Base-by-base conservation (phyloP, 164 flowering plant species). In the Paratinospora sagittata region DNA sequence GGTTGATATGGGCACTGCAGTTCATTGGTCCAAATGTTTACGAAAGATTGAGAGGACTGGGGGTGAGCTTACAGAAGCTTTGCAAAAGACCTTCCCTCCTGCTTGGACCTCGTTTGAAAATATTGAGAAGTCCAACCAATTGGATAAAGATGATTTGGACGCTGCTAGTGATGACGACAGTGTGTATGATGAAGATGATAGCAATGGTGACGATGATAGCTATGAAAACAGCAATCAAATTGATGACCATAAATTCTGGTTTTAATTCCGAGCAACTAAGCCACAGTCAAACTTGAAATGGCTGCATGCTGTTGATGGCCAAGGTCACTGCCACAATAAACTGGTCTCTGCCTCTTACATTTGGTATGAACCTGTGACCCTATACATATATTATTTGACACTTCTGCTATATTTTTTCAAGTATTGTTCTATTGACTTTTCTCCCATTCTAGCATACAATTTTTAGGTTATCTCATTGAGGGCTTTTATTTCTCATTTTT, bases 81-180 rank as follows among this genome's bases (percentile, higher is more conserved):
- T 96, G 75, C 97, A 93, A 78, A 93, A 87, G 83, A 91, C 97
- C 37, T 93, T 96, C 76, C 99, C 99, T 63, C 97, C 98, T 62
- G 90, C 93, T 68, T 96, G 99, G 99, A 92, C 80, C 70, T 80
- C 90, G 6, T 75, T 70, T 52, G 78, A 71, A 23, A 80, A 58
- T 69, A 66, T 74, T 26, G 73, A 68, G 6, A 76, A 64, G 66
- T 78, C 77, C 12, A 66, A 73, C 63, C 34, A 16, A 14, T 58
- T 65, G 0, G 74, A 79, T 16, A 62, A 73, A 8, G 84, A 82
- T 66, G 82, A 83, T 62, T 85, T 73, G 37, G 6, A 73, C 21
- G 26, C 3, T 62, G 74, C 52, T 73, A 65, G 30, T 67, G 72
- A 73, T 34, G 70, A 71, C 65, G 75, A 70, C 57, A 74, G 36